Evolutionary conservation across 148 eudicot genomes (phyloP).

Genomic region (Silene conica): DNA sequence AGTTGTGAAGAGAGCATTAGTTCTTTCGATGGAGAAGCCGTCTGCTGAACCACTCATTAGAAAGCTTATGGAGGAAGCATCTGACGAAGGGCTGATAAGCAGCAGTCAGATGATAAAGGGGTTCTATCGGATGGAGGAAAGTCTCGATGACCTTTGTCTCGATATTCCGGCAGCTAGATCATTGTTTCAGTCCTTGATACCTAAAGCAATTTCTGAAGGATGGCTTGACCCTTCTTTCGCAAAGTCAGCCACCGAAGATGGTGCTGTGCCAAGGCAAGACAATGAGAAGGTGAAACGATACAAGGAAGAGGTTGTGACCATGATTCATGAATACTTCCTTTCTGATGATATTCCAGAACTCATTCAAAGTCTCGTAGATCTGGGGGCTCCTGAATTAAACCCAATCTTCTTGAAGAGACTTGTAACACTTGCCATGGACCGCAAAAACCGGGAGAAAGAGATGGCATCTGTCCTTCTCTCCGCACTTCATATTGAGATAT

Average conservation of each 20-base stretch:
- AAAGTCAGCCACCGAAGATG: conserved; percentile 38
- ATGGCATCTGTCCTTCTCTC: conserved; percentile 93
- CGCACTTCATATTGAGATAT: conserved; percentile 20
- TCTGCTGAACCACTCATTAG: conserved; percentile 58
- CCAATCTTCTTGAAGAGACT: conserved; percentile 77
- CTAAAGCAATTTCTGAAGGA: conserved; percentile 64
- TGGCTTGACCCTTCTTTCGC: conserved; percentile 77
- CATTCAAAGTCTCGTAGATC: conserved; percentile 74
- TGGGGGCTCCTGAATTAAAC: conserved; percentile 59
- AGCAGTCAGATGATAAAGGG: conserved; percentile 91
- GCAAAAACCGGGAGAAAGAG: conserved; percentile 91
- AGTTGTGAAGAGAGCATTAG: conserved; percentile 83
- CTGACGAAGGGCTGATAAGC: conserved; percentile 85
- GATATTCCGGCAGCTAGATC: conserved; percentile 77
- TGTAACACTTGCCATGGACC: conserved; percentile 82
- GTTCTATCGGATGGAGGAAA: conserved; percentile 63
- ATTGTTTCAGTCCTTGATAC: conserved; percentile 51
- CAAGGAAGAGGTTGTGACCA: conserved; percentile 64
- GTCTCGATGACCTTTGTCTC: conserved; percentile 84
- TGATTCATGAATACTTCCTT: conserved; percentile 86
- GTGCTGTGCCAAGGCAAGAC: conserved; percentile 32
- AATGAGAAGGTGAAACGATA: conserved; percentile 57
- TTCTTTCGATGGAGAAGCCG: conserved; percentile 70
- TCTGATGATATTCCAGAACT: conserved; percentile 95
- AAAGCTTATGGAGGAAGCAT: conserved; percentile 66